Percentiles rank a stretch among this genome's conserved stretches.
Evolutionary conservation across 1,284 basidiomycete species (phyloP).

Genomic region (Coriolopsis trogii): DNA sequence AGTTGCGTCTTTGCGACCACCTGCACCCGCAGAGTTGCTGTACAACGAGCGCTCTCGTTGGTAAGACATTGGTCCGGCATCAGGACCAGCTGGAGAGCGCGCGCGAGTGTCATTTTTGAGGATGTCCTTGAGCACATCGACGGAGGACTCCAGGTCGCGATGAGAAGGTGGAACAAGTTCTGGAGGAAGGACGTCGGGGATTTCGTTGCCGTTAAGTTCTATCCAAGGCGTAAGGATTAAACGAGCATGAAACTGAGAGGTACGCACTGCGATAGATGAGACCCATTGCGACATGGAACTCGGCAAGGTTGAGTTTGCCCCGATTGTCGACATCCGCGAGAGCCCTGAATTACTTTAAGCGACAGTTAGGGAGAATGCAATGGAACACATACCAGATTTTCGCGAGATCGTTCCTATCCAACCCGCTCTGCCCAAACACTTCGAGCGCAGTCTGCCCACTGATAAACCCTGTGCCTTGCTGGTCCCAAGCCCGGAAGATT

Average conservation of each 20-base stretch:
- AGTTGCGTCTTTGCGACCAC: constrained; percentile 82
- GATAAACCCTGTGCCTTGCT: constrained; percentile 84
- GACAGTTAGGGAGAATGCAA: neutral
- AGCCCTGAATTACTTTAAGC: constrained; percentile 56
- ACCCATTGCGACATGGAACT: constrained; percentile 99
- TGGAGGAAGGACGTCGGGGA: constrained; percentile 85
- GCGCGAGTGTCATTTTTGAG: constrained; percentile 83
- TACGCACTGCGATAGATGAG: constrained; percentile 91
- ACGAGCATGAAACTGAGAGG: neutral
- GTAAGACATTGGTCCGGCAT: constrained; percentile 54
- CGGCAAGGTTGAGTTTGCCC: constrained; percentile 92
- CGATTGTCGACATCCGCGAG: constrained; percentile 90
- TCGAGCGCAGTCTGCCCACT: constrained; percentile 86
- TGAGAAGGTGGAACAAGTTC: constrained; percentile 95
- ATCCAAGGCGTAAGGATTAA: neutral
- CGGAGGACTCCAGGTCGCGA: constrained; percentile 88
- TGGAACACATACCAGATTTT: constrained; percentile 79
- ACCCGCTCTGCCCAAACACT: constrained; percentile 94
- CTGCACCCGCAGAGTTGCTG: constrained; percentile 53
- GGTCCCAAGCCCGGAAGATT: constrained; percentile 97
- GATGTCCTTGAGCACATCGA: constrained; percentile 90
- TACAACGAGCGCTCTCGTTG: constrained; percentile 76
- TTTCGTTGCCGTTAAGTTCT: constrained; percentile 92
- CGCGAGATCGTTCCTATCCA: constrained; percentile 89
- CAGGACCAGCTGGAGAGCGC: constrained; percentile 54